Base-by-base conservation (phyloP, 2,329 filamentous ascomycete genomes). In the Pestalotiopsis sp. region DNA sequence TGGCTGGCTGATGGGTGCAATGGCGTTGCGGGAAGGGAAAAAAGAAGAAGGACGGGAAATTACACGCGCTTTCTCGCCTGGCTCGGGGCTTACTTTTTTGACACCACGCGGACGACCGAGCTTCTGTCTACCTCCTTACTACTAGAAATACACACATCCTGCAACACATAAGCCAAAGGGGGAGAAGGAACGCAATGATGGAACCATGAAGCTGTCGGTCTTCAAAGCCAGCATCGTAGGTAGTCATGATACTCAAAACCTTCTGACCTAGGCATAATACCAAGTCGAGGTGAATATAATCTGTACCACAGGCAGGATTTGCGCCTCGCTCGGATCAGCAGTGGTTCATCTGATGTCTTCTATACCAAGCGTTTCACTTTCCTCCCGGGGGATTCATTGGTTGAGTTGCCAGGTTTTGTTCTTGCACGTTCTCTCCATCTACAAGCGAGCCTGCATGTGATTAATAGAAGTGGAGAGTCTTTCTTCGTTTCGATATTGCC, bases 281-380 rank as follows among this genome's bases (percentile, higher is more conserved):
- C 4, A n/a, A 49, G 13, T 5, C n/a, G n/a, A n/a, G n/a, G n/a
- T 14, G 3, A 49, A 14, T 49, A n/a, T n/a, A 23, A 23, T 23
- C 20, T 23, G 20, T 23, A 14, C 41, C 41, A n/a, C 31, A 36
- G 7, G 31, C 31, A 49, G 41, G 41, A 49, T 49, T 17, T n/a
- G 45, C 17, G 45, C 20, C 45, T 20, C 23, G 7, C 17, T 52
- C n/a, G 45, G n/a, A 52, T n/a, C 17, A 52, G 17, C 45, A 52
- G 49, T 41, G 27, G 59, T 62, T 39, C 27, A 62, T 62, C 59
- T 62, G 31, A 62, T 39, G 36, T 62, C 38, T 62, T 5, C 9
- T n/a, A 52, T 52, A n/a, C 45, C 59, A 62, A 36, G 57, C 27
- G 59, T 62, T 36, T 62, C 27, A 62, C 27, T 59, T 27, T 59